phyloP scores from a whole-genome alignment of 192 early-diverging fungal genomes.

The Umbelopsis sp. region DNA sequence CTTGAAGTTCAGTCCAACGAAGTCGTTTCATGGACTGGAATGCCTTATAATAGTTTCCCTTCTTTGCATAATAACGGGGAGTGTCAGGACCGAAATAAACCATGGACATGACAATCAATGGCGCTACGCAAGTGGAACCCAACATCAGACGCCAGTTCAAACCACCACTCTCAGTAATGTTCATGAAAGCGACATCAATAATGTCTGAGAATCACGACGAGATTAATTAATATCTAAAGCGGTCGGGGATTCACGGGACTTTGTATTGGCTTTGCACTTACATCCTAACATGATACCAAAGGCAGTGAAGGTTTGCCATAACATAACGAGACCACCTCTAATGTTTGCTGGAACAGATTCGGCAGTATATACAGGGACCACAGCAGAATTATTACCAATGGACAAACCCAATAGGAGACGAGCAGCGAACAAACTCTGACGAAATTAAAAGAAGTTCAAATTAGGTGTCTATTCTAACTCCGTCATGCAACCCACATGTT shows the following conservation, averaged over 20 bases:
- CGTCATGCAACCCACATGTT: no score
- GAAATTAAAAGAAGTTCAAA: no score
- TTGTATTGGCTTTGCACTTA: not conserved
- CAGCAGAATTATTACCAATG: slow-evolving; percentile 15
- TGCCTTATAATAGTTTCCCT: not conserved
- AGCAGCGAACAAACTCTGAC: slow-evolving; percentile 14
- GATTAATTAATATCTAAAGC: not conserved
- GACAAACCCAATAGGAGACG: slow-evolving; percentile 16
- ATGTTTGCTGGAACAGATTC: slow-evolving; percentile 15
- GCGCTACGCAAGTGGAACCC: slow-evolving; percentile 14
- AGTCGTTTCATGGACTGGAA: slow-evolving; percentile 7
- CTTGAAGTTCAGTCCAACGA: slow-evolving; percentile 11
- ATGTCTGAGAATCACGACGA: not conserved
- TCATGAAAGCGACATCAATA: slow-evolving; percentile 19
- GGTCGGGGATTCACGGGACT: not conserved
- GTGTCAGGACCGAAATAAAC: slow-evolving; percentile 17
- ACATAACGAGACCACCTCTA: slow-evolving; percentile 15
- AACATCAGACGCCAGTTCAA: slow-evolving; percentile 23
- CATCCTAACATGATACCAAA: slow-evolving; percentile 24
- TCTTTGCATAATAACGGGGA: slow-evolving; percentile 19
- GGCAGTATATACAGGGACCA: slow-evolving; percentile 15
- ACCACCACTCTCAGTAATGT: not conserved
- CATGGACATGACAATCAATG: slow-evolving; percentile 2
- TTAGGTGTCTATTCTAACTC: no score
- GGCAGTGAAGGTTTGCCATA: slow-evolving; percentile 20